Conservation (phyloP, 2,329 filamentous ascomycete species). For the Pezicula rhizophila region DNA sequence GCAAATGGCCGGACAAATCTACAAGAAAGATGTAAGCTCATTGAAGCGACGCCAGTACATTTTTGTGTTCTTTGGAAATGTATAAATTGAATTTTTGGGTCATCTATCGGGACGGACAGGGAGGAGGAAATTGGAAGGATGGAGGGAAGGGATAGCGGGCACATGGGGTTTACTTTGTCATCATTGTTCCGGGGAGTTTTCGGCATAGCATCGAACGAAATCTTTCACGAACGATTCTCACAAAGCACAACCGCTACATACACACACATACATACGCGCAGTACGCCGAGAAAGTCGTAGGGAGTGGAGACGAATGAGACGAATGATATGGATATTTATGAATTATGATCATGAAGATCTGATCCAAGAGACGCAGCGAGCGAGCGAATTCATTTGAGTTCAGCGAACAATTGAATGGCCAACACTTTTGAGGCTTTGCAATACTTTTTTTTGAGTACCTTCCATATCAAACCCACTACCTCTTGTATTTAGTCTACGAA, state of each 20-base stretch:
- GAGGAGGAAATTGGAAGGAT: not conserved
- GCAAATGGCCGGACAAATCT: not conserved
- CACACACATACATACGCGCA: no score
- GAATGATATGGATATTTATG: no score
- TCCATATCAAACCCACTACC: not conserved
- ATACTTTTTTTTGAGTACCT: conserved; percentile 13
- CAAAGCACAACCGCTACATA: no score
- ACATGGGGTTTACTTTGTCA: not conserved
- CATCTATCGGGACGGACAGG: not conserved
- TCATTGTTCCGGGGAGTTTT: no score
- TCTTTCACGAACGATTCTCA: no score
- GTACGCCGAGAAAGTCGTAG: no score
- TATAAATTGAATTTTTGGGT: not conserved
- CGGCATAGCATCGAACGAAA: no score
- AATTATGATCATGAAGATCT: no score
- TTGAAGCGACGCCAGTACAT: not conserved
- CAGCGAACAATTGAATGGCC: conserved; percentile 7
- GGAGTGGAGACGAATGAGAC: no score
- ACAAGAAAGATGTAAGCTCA: not conserved
- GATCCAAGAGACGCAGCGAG: conserved; percentile 9
- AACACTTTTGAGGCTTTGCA: conserved; percentile 8
- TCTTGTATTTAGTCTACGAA: not conserved
- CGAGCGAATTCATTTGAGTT: conserved; percentile 7
- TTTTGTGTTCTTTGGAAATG: not conserved
- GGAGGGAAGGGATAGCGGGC: not conserved